Percentiles rank a stretch among this genome's conserved stretches.
Conservation (phyloP, 2,329 filamentous ascomycete species). For the Aspergillus tubingensis region DNA sequence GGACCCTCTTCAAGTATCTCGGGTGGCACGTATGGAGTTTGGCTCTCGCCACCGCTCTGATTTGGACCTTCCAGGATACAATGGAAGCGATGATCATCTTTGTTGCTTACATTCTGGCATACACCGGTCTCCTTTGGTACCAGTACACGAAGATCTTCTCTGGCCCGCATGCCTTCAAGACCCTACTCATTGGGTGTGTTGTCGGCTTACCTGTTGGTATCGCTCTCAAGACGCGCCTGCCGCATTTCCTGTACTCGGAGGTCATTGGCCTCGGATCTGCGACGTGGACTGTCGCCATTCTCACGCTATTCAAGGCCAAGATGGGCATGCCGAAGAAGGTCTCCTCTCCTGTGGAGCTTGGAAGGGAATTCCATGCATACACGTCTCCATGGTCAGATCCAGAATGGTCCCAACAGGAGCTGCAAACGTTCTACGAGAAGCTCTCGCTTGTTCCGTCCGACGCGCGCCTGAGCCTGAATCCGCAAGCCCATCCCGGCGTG, state of each 20-base stretch:
- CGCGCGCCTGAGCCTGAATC: conserved; percentile 45
- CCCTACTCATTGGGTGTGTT: conserved; percentile 49
- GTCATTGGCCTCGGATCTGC: conserved; percentile 52
- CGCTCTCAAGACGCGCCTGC: conserved; percentile 43
- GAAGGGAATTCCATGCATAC: conserved; percentile 47
- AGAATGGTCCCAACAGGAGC: conserved; percentile 53
- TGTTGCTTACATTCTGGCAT: conserved; percentile 51
- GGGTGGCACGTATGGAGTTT: conserved; percentile 57
- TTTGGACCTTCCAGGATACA: conserved; percentile 55
- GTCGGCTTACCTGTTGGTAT: conserved; percentile 52
- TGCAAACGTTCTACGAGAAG: conserved; percentile 50
- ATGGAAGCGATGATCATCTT: conserved; percentile 52
- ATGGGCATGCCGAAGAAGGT: conserved; percentile 50
- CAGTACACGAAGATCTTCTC: conserved; percentile 58
- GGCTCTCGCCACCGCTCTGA: conserved; percentile 50
- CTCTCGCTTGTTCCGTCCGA: conserved; percentile 45
- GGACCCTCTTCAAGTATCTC: conserved; percentile 52
- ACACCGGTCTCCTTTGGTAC: conserved; percentile 57
- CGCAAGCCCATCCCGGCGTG: conserved; percentile 45
- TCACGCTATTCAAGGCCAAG: conserved; percentile 52
- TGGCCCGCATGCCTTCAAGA: conserved; percentile 51
- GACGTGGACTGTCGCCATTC: conserved; percentile 56
- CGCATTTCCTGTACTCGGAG: conserved; percentile 47
- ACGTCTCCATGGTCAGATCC: conserved; percentile 46
- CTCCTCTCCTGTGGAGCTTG: conserved; percentile 35